Percentiles rank a stretch among this genome's conserved stretches.
Evolutionary conservation across 306 rosid genomes (phyloP).

Genomic region (Neltuma alba): DNA sequence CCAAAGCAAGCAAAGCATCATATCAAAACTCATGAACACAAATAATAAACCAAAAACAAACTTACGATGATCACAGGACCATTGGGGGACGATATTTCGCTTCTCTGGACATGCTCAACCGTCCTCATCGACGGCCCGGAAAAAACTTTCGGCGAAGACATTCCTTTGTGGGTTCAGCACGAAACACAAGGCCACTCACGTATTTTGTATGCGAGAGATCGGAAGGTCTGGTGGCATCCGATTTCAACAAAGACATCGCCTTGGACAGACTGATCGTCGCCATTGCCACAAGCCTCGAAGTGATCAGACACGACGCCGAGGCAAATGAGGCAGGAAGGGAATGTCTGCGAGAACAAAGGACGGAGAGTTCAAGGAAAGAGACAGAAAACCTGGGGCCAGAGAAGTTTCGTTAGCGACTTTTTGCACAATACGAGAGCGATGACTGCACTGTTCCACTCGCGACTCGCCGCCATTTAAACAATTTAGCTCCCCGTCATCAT

Average conservation of each 20-base stretch:
- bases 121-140: slow-evolving; percentile 40
- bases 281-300: slow-evolving; percentile 37
- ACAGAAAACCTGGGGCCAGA: neutral
- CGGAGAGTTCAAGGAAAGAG: neutral
- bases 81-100: slow-evolving; percentile 40
- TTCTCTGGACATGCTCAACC: slow-evolving; percentile 43
- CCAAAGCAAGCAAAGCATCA: neutral
- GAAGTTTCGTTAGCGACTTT: neutral
- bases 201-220: slow-evolving; percentile 43
- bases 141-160: slow-evolving; percentile 28
- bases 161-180: slow-evolving; percentile 31
- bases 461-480: neutral
- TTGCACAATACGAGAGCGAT: neutral
- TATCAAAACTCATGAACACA: neutral
- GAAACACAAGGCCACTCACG: slow-evolving; percentile 31
- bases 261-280: slow-evolving; percentile 47
- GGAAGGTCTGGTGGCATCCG: slow-evolving; percentile 26
- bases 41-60: neutral
- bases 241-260: slow-evolving; percentile 42
- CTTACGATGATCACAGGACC: slow-evolving; percentile 53
- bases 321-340: neutral
- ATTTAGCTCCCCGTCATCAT: neutral
- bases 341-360: neutral
- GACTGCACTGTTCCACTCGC: neutral
- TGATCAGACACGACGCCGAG: neutral